phyloP scores from a whole-genome alignment of 2,329 filamentous ascomycete genomes.

The Aureobasidium sp. region DNA sequence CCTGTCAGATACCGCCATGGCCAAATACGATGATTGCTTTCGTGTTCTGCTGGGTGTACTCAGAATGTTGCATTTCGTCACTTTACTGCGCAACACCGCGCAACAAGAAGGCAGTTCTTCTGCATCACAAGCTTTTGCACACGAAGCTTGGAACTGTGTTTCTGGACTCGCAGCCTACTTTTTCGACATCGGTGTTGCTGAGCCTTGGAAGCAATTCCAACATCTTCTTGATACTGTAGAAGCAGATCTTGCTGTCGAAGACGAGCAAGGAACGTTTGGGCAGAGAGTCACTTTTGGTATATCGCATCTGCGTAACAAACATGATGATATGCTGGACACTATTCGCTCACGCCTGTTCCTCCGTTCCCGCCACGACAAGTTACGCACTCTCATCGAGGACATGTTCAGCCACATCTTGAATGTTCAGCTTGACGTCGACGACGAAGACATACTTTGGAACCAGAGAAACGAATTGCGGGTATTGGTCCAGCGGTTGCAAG shows the following conservation, averaged over 20 bases:
- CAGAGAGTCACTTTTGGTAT: slow-evolving; percentile 17
- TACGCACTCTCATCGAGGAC: slow-evolving; percentile 18
- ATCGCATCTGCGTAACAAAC: slow-evolving; percentile 18
- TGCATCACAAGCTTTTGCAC: slow-evolving; percentile 43
- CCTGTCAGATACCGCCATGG: slow-evolving; percentile 59
- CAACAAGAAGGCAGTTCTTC: slow-evolving; percentile 16
- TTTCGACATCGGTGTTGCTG: slow-evolving; percentile 66
- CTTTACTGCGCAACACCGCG: slow-evolving; percentile 25
- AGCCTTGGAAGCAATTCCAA: slow-evolving; percentile 65
- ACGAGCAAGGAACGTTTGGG: slow-evolving; percentile 33
- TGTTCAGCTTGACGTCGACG: background rate
- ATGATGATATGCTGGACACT: slow-evolving; percentile 22
- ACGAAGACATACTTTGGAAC: background rate
- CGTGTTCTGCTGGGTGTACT: slow-evolving; percentile 66
- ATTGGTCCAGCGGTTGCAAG: background rate
- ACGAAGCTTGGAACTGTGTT: slow-evolving; percentile 75
- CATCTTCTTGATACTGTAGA: slow-evolving; percentile 56
- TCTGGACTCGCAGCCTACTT: slow-evolving; percentile 65
- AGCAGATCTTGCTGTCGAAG: slow-evolving; percentile 40
- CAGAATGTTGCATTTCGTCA: slow-evolving; percentile 56
- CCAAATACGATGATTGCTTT: slow-evolving; percentile 81
- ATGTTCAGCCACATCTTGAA: slow-evolving; percentile 20
- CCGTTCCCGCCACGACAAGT: slow-evolving; percentile 20
- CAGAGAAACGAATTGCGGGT: background rate
- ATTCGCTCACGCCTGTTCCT: slow-evolving; percentile 25